phyloP scores from a whole-genome alignment of 2,329 filamentous ascomycete genomes.

The Xylariales sp. region DNA sequence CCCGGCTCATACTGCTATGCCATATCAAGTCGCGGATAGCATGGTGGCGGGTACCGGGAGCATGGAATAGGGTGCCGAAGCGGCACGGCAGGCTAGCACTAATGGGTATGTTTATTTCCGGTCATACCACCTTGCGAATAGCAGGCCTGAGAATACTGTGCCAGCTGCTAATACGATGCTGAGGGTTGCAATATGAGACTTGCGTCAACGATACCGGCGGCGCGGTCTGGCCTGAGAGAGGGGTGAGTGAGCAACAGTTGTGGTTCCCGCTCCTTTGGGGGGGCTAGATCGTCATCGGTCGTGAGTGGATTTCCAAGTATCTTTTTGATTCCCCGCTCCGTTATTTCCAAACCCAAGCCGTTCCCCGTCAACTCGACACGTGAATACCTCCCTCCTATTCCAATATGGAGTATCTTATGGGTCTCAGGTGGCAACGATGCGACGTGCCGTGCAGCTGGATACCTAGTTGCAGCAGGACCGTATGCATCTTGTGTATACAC shows the following conservation, averaged over 20 bases:
- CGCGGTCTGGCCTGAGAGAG: constrained; percentile 12
- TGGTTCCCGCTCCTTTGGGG: constrained; percentile 21
- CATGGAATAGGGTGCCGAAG: constrained; percentile 21
- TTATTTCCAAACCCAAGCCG: constrained; percentile 3
- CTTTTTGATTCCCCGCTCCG: constrained; percentile 2
- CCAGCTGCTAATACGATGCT: not conserved
- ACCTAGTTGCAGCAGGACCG: constrained; percentile 17
- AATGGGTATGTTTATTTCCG: not conserved
- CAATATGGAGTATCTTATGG: constrained; percentile 7
- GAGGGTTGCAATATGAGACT: constrained; percentile 8
- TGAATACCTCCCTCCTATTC: constrained; percentile 23
- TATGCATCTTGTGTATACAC: constrained; percentile 14
- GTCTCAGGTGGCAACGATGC: constrained; percentile 27
- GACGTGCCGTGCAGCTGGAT: constrained; percentile 26
- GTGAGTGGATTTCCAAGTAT: constrained; percentile 14
- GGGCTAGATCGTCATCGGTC: not conserved
- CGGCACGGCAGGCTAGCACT: constrained; percentile 22
- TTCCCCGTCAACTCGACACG: constrained; percentile 20
- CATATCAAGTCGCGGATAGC: constrained; percentile 3
- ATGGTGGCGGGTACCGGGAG: constrained; percentile 20
- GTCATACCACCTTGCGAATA: not conserved
- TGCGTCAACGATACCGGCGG: constrained; percentile 15
- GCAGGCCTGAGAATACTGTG: not conserved
- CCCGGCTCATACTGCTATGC: too few relatives aligned
- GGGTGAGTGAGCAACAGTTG: not conserved